phyloP scores from a whole-genome alignment of 768 basidiomycete genomes.

The Leccinum broughii region DNA sequence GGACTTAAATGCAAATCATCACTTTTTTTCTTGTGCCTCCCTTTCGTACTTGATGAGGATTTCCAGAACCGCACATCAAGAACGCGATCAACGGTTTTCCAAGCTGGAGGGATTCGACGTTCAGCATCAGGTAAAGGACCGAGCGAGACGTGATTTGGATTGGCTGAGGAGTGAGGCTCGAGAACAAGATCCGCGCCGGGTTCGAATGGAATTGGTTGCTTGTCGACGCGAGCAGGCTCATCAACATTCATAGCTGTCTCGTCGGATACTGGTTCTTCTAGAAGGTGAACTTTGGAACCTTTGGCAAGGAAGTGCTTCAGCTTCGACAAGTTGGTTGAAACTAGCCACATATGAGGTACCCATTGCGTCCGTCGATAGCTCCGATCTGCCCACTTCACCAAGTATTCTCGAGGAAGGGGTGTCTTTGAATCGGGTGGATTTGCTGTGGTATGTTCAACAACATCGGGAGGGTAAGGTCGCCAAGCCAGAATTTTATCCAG shows the following conservation, averaged over 20 bases:
- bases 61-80: slow-evolving; percentile 76
- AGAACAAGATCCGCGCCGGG: slow-evolving; percentile 38
- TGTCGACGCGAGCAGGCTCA: slow-evolving; percentile 19
- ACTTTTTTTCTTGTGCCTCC: slow-evolving; percentile 24
- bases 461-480: slow-evolving; percentile 76
- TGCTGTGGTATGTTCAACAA: slow-evolving; percentile 49
- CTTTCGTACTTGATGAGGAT: slow-evolving; percentile 28
- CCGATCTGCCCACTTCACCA: slow-evolving; percentile 83
- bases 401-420: slow-evolving; percentile 82
- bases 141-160: slow-evolving; percentile 31
- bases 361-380: slow-evolving; percentile 82
- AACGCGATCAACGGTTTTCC: slow-evolving; percentile 93
- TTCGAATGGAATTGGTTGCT: slow-evolving; percentile 39
- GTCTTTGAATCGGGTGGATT: slow-evolving; percentile 54
- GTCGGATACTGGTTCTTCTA: slow-evolving; percentile 45
- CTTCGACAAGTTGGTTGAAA: slow-evolving; percentile 61
- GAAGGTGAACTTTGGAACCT: slow-evolving; percentile 68
- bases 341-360: slow-evolving; percentile 93
- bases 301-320: slow-evolving; percentile 74
- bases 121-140: slow-evolving; percentile 68
- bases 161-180: slow-evolving; percentile 30
- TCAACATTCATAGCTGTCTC: slow-evolving; percentile 31
- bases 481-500: slow-evolving; percentile 90
- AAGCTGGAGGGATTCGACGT: slow-evolving; percentile 67
- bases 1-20: slow-evolving; percentile 25